Evolutionary conservation across 1,284 basidiomycete species (phyloP).

Genomic region (Xerocomus minutiporus): DNA sequence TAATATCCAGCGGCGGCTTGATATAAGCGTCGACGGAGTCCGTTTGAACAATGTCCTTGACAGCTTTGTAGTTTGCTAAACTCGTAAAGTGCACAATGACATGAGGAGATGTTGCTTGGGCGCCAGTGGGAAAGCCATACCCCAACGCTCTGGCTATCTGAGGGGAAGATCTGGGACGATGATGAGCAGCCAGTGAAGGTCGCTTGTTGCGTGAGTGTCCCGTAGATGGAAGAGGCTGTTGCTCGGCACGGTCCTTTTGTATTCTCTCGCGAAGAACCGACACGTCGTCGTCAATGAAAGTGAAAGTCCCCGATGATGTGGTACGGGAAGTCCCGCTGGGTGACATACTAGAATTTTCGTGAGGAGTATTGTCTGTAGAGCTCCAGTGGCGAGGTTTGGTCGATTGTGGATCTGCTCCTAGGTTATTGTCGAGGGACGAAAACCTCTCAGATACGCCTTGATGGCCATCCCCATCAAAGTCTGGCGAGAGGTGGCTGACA

Average conservation of each 20-base stretch:
- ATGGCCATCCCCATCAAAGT: constrained; percentile 45
- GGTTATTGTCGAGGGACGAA: constrained; percentile 11
- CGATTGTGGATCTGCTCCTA: constrained; percentile 7
- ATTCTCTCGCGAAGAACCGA: constrained; percentile 69
- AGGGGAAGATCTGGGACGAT: constrained; percentile 73
- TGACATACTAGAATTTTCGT: constrained; percentile 15
- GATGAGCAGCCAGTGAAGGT: constrained; percentile 64
- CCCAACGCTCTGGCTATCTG: constrained; percentile 62
- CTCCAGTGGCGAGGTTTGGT: constrained; percentile 26
- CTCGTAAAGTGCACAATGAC: constrained; percentile 89
- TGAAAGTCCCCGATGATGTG: constrained; percentile 48
- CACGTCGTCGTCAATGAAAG: constrained; percentile 89
- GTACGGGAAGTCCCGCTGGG: constrained; percentile 22
- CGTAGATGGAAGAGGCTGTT: constrained; percentile 45
- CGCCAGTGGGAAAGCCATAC: constrained; percentile 27
- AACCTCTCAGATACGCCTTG: constrained; percentile 17
- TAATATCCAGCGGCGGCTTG: constrained; percentile 67
- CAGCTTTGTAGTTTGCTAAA: constrained; percentile 79
- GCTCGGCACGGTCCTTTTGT: constrained; percentile 52
- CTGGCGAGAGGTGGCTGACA: constrained; percentile 74
- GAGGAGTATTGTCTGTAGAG: constrained; percentile 15
- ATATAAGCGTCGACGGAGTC: constrained; percentile 40
- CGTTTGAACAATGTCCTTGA: constrained; percentile 81
- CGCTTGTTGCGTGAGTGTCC: constrained; percentile 54
- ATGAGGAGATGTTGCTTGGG: constrained; percentile 35